Evolutionary conservation across 192 early-diverging fungal genomes (phyloP), one percentile per base, ranked within the genome.

Genomic region (Linnemannia exigua): DNA sequence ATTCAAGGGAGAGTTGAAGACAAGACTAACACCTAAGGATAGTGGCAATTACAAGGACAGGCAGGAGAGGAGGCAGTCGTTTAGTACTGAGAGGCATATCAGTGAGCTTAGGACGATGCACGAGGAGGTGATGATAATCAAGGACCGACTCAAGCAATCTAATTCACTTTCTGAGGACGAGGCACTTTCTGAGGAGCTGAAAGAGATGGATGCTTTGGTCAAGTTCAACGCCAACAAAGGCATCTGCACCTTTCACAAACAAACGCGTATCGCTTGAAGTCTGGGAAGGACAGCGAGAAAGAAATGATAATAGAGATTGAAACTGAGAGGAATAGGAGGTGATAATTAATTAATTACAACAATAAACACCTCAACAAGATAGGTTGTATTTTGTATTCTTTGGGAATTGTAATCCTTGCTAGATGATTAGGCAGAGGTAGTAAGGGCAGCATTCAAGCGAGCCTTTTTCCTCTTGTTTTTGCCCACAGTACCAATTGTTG

Each of bases 391-490:
- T 44, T 3, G 41, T 44, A 9, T 9, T 44, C 3, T 44, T 9
- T 44, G n/a, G n/a, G n/a, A 6, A 44, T 44, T 44, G 9, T 44
- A 9, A 44, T 44, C 3, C 3, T 44, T 44, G 41, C 28, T 54
- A 54, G 52, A 1, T 54, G 52, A 25, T 63, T 44, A 44, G 28
- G 58, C 25, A 11, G 28, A 6, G 58, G 8, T 6, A 8, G 58
- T 2, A 25, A 25, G 25, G 0, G 58, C 58, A 31, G 28, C 58
- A 63, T n/a, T 25, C 4, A 63, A 1, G 28, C 58, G 58, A 63
- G 58, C 58, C 58, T 63, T 63, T 25, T 63, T 63, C 58, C 28
- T n/a, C 58, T 63, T 25, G 58, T 63, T 63, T 25, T 63, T 63
- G 28, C 28, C 12, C 58, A 31, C 58, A 63, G 2, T 5, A 44